Evolutionary conservation across 1,284 basidiomycete species (phyloP), one percentile per base, ranked within the genome.

Genomic region (Cystobasidium pallidum): DNA sequence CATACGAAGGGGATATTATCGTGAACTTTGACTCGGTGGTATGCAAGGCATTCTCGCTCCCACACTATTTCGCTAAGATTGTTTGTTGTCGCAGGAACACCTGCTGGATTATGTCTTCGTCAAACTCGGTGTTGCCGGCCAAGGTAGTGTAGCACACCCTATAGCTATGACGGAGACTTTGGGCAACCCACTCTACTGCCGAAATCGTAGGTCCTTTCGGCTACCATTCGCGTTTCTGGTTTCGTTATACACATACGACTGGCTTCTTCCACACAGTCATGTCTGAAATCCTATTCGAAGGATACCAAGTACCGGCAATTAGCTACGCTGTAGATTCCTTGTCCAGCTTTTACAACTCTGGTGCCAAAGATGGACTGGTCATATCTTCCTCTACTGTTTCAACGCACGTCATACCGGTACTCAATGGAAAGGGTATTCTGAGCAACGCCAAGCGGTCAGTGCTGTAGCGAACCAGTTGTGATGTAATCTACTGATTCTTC

Each of bases 231-330:
- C 13, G 49, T 15, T 15, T 8, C n/a, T n/a, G n/a, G n/a, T n/a
- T n/a, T n/a, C n/a, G n/a, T n/a, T n/a, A n/a, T n/a, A n/a, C n/a
- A n/a, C n/a, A n/a, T n/a, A n/a, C n/a, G 51, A 28, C 30, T 68
- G 66, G 54, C 52, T 34, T 19, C 34, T 26, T 52, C 2, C 13
- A 43, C 13, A 43, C 66, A 91, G 91, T 96, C 73, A 96, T 94
- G 30, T 94, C 94, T 0, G 96, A 99, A 80, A 87, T 99, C 28
- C 87, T 99, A 81, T 99, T 99, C 79, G 96, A 99, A 83, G 87
- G 89, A 58, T 99, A 99, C 80, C 86, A 86, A 19, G 92, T 90
- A 0, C 94, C 94, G 0, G 88, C 89, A 2, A 85, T 98, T 55
- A 85, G 90, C 17, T 99, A 92, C 81, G 92, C 92, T 72, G 83